These are phyloP conservation scores for Hanseniaspora jakobsenii DNA, from an alignment of 805 yeast genomes.

Conservation along the genomic window DNA sequence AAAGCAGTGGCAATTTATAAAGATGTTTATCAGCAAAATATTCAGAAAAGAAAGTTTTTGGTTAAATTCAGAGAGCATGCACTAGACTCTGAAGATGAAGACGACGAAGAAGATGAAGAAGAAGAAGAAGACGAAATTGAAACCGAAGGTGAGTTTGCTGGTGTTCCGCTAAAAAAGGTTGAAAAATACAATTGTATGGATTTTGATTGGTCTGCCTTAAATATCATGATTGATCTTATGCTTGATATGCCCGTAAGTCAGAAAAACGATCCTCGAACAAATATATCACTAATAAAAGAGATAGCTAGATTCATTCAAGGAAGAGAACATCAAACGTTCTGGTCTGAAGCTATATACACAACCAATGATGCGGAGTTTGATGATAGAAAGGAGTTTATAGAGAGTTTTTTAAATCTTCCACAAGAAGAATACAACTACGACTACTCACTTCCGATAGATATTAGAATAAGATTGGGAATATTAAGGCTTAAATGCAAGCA, in stretches of 20 bases:
- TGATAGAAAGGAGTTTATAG: conserved; percentile 43
- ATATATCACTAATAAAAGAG: conserved; percentile 51
- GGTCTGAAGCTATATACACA: conserved; percentile 29
- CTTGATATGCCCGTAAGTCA: conserved; percentile 15
- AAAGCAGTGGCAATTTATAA: conserved; percentile 68
- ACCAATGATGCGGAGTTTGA: conserved; percentile 77
- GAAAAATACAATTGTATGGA: conserved; percentile 32
- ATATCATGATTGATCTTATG: conserved; percentile 55
- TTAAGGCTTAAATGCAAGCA: conserved; percentile 56
- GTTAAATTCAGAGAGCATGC: conserved; percentile 25
- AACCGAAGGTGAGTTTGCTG: conserved; percentile 18
- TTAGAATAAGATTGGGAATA: conserved; percentile 67
- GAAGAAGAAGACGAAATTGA: conserved; percentile 18
- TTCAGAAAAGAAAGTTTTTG: conserved; percentile 31
- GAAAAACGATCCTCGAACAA: conserved; percentile 50
- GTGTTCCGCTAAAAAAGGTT: conserved; percentile 18
- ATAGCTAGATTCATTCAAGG: conserved; percentile 75
- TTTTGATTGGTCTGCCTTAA: conserved; percentile 83
- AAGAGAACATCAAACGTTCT: conserved; percentile 41
- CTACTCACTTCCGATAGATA: conserved; percentile 66
- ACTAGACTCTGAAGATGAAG: conserved; percentile 26
- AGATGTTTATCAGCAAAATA: conserved; percentile 50
- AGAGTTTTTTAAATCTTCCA: conserved; percentile 33
- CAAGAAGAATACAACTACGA: conserved; percentile 29
- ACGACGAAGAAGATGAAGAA: conserved; percentile 18